Conservation (phyloP, 306 rosid species). For the Gillenia trifoliata region DNA sequence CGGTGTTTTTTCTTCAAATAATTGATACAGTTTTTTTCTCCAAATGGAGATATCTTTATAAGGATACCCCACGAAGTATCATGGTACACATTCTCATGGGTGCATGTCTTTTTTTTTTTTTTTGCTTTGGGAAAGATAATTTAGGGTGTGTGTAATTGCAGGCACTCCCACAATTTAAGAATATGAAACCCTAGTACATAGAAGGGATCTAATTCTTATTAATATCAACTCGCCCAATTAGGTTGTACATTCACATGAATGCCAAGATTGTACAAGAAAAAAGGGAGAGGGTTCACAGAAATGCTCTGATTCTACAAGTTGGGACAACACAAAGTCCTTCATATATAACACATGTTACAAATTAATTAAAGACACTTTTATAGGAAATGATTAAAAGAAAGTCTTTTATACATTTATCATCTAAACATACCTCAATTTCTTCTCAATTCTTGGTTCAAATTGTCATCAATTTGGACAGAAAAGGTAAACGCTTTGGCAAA, state of each 20-base stretch:
- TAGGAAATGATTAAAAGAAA: background rate
- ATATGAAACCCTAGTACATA: background rate
- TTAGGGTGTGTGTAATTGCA: background rate
- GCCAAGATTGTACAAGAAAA: background rate
- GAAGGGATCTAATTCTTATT: background rate
- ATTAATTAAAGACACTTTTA: background rate
- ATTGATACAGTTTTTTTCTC: no score
- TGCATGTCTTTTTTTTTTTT: background rate
- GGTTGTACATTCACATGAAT: background rate
- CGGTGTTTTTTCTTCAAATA: no score
- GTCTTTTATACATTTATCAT: background rate
- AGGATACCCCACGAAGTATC: slow-evolving; percentile 37
- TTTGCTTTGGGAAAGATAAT: no score
- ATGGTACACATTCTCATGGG: slow-evolving; percentile 29
- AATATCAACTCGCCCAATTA: background rate
- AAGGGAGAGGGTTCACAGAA: background rate
- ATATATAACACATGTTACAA: background rate
- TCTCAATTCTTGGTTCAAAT: background rate
- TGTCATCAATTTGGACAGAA: background rate
- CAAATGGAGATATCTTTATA: background rate
- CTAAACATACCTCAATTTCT: background rate
- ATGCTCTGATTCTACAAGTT: background rate
- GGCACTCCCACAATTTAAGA: background rate
- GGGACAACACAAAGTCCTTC: background rate
- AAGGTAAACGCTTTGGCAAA: background rate